Evolutionary conservation across 495 filamentous ascomycete species (phyloP).

Genomic region (Lasiosphaeriaceae sp.): DNA sequence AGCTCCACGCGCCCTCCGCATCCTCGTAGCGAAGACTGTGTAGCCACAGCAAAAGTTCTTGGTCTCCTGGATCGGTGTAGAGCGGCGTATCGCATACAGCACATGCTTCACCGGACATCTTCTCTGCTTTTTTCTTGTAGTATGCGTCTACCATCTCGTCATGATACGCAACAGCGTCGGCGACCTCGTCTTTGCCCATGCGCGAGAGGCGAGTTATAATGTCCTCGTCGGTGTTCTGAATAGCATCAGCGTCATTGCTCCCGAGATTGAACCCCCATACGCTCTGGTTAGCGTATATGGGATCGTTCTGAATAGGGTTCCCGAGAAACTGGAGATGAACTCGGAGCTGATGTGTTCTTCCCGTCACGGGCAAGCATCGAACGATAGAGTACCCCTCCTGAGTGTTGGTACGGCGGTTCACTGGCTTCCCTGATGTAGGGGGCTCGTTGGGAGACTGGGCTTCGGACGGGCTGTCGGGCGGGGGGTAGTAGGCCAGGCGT

Average conservation of each 20-base stretch:
- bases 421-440: conserved; percentile 16
- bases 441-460: conserved; percentile 7
- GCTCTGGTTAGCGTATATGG: conserved; percentile 89
- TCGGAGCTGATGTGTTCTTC: conserved; percentile 89
- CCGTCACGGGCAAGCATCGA: conserved; percentile 87
- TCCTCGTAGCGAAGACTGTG: conserved; percentile 89
- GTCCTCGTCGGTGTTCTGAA: conserved; percentile 73
- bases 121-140: conserved; percentile 81
- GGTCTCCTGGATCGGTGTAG: conserved; percentile 84
- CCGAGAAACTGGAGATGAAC: conserved; percentile 94
- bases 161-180: conserved; percentile 89
- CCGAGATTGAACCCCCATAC: conserved; percentile 85
- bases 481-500: conserved; percentile 80
- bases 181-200: conserved; percentile 93
- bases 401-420: conserved; percentile 20
- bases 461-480: conserved; percentile 16
- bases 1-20: conserved; percentile 74
- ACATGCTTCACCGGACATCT: conserved; percentile 81
- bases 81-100: conserved; percentile 78
- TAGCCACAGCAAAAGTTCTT: conserved; percentile 90
- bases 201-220: conserved; percentile 76
- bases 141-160: conserved; percentile 87
- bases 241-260: conserved; percentile 58
- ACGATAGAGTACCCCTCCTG: conserved; percentile 86
- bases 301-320: conserved; percentile 93